Percentiles rank a stretch among this genome's conserved stretches.
Conservation (phyloP, 805 yeast species). For the Nematodospora valgi region DNA sequence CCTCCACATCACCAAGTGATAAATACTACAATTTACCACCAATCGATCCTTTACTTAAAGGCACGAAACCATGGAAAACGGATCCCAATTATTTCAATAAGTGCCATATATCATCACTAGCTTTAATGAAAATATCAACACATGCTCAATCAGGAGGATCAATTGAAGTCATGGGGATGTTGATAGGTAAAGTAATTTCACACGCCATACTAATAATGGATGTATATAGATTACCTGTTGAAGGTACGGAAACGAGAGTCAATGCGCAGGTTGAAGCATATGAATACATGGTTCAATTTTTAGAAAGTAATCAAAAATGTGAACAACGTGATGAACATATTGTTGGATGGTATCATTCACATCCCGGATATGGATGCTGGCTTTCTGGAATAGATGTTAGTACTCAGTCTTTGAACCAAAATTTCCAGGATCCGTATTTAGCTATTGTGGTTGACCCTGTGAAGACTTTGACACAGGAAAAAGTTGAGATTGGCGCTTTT, state of each 20-base stretch:
- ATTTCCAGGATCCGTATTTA: constrained; percentile 85
- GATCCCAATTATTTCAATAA: constrained; percentile 60
- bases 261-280: constrained; percentile 93
- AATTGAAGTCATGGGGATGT: constrained; percentile 93
- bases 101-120: constrained; percentile 65
- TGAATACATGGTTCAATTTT: constrained; percentile 88
- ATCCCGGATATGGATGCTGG: constrained; percentile 98
- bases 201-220: constrained; percentile 68
- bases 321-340: constrained; percentile 49
- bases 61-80: constrained; percentile 49
- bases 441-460: constrained; percentile 88
- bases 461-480: constrained; percentile 57
- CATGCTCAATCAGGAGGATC: constrained; percentile 85
- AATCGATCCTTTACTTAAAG: constrained; percentile 3
- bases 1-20: not conserved
- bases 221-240: constrained; percentile 84
- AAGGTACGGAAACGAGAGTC: constrained; percentile 94
- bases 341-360: constrained; percentile 97
- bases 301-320: constrained; percentile 50
- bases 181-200: constrained; percentile 69
- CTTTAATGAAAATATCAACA: constrained; percentile 68
- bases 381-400: constrained; percentile 88
- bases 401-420: constrained; percentile 82
- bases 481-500: constrained; percentile 85
- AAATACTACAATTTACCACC: constrained; percentile 9